Conservation (phyloP, 2,329 filamentous ascomycete genomes). For the Byssochlamys sp. region DNA sequence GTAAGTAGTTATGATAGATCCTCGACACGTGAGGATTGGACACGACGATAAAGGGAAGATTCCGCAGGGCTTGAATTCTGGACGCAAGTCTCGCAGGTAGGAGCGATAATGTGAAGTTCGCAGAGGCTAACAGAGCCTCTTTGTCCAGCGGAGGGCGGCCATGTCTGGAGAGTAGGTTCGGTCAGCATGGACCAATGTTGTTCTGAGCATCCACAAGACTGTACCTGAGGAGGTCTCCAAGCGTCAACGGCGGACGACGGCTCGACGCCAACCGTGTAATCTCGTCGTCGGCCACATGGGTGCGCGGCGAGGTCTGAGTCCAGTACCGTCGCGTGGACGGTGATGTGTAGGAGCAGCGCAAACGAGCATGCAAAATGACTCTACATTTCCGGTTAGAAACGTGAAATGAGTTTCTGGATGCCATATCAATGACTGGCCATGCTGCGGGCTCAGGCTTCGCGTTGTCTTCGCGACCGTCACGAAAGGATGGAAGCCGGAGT, state of each 20-base stretch:
- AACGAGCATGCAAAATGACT: neutral
- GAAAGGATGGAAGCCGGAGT: neutral
- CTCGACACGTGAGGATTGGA: conserved; percentile 90
- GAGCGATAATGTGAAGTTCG: conserved; percentile 89
- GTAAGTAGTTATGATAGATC: conserved; percentile 93
- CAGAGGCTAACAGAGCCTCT: conserved; percentile 72
- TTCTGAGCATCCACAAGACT: conserved; percentile 9
- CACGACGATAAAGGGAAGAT: conserved; percentile 93
- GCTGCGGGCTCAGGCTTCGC: neutral
- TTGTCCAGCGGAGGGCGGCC: conserved; percentile 77
- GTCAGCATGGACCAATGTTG: neutral
- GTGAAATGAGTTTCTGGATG: neutral
- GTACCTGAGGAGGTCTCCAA: conserved; percentile 81
- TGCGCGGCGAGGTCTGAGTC: conserved; percentile 37
- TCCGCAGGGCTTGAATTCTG: conserved; percentile 83
- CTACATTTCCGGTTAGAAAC: neutral
- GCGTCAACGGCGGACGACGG: conserved; percentile 68
- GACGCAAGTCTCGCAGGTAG: conserved; percentile 86
- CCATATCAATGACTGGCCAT: neutral
- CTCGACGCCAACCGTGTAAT: conserved; percentile 68
- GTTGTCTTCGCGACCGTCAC: neutral
- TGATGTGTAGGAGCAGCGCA: neutral
- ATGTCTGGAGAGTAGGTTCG: conserved; percentile 37
- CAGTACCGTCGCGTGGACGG: conserved; percentile 16
- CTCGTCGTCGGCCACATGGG: conserved; percentile 60